Conservation (phyloP, 257 asterid species). For the Solanum corneliomulleri region DNA sequence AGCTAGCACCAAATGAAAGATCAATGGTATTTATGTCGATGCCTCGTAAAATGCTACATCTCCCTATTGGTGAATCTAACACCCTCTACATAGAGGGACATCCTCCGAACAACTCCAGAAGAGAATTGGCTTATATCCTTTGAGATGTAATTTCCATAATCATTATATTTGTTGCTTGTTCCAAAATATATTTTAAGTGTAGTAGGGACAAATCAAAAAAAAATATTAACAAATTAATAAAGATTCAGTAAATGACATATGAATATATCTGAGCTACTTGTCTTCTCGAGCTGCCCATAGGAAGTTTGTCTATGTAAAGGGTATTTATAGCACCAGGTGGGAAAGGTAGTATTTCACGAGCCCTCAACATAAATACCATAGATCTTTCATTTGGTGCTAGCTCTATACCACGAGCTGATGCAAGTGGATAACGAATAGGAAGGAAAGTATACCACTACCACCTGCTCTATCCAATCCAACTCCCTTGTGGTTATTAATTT, state of each 20-base stretch:
- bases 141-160: background rate
- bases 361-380: background rate
- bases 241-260: background rate
- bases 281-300: constrained; percentile 31
- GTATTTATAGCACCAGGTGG: constrained; percentile 25
- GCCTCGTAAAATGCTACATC: too few species aligned
- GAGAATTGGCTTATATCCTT: constrained; percentile 15
- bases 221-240: background rate
- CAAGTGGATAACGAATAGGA: background rate
- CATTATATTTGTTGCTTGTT: background rate
- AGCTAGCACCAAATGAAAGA: too few species aligned
- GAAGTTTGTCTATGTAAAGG: constrained; percentile 43
- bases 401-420: constrained; percentile 18
- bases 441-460: too few species aligned
- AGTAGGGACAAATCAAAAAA: constrained; percentile 10
- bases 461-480: background rate
- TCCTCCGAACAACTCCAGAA: too few species aligned
- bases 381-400: constrained; percentile 21
- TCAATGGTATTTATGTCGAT: too few species aligned
- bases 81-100: too few species aligned
- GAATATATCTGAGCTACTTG: constrained; percentile 48
- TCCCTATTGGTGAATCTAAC: too few species aligned
- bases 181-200: constrained; percentile 25
- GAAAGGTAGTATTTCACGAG: constrained; percentile 2
- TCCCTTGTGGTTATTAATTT: too few species aligned